These are phyloP conservation scores for Mortierella sp. DNA, from an alignment of 371 early-diverging fungal species.

Conservation along the genomic window DNA sequence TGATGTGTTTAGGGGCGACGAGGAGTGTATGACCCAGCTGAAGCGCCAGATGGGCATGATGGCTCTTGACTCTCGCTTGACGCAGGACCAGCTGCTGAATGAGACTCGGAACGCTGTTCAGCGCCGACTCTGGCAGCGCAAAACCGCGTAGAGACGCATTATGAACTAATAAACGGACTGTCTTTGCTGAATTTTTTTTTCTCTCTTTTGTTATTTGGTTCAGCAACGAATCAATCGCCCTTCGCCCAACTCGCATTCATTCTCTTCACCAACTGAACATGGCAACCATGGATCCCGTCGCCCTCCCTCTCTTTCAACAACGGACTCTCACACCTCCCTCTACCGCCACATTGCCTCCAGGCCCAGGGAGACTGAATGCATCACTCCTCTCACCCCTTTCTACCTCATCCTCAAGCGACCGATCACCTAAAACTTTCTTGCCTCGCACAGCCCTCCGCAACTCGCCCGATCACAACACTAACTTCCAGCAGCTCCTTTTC, in stretches of 20 bases:
- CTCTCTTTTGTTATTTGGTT: background rate
- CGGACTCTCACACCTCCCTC: conserved; percentile 23
- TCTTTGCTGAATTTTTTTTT: background rate
- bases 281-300: conserved; percentile 10
- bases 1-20: conserved; percentile 61
- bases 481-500: conserved; percentile 36
- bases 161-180: background rate
- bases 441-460: conserved; percentile 24
- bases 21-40: conserved; percentile 54
- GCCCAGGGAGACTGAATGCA: background rate
- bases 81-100: conserved; percentile 53
- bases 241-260: background rate
- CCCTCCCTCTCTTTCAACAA: conserved; percentile 28
- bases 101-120: conserved; percentile 36
- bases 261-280: background rate
- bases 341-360: conserved; percentile 15
- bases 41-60: conserved; percentile 66
- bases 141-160: conserved; percentile 10
- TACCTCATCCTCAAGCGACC: conserved; percentile 1
- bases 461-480: conserved; percentile 26
- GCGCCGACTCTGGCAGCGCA: conserved; percentile 31
- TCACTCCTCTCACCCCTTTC: conserved; percentile 5
- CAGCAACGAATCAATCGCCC: background rate
- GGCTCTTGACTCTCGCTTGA: conserved; percentile 62
- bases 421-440: conserved; percentile 21